Base-by-base conservation (phyloP, 148 eudicot genomes). In the Oxyria digyna region DNA sequence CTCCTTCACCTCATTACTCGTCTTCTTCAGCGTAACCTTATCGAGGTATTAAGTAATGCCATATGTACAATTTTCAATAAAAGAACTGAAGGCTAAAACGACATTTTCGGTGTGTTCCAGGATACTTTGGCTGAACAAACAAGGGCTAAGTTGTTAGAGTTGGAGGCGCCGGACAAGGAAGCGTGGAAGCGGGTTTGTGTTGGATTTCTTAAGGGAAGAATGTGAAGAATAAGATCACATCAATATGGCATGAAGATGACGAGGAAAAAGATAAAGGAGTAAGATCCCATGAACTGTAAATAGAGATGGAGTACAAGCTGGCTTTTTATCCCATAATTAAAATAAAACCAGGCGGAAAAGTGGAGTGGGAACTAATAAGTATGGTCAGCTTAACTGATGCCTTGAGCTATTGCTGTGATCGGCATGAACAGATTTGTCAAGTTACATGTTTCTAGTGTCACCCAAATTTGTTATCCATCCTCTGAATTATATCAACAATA, bases 111-210 rank as follows among this genome's bases (percentile, higher is more conserved):
- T 15, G 15, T 35, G 4, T 59, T 23, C 8, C 78, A 93, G 98
- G 89, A 78, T 26, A 59, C 71, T 42, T 69, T 75, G 74, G 96
- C 88, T n/a, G 73, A 72, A 14, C 89, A 89, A 54, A 48, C 78
- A 62, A 87, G 75, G 81, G 74, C 72, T 32, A 83, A 76, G 42
- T 71, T 67, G 15, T 40, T 80, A 78, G 87, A 64, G 67, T 62
- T 76, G 18, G 38, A 68, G 68, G 91, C 82, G 57, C 88, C 96
- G 4, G 89, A 89, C 76, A 82, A 71, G 55, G 90, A 89, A n/a
- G 85, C 87, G 17, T 93, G 95, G 97, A 83, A 78, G 76, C 82
- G 81, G 54, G 71, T 94, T 8, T 94, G 97, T 76, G 68, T 73
- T 50, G 73, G 79, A 67, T 94, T 94, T 69, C 92, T 94, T 24